These are phyloP conservation scores for Parafenestella ontariensis DNA, from an alignment of 2,329 filamentous ascomycete genomes.

Conservation along the genomic window DNA sequence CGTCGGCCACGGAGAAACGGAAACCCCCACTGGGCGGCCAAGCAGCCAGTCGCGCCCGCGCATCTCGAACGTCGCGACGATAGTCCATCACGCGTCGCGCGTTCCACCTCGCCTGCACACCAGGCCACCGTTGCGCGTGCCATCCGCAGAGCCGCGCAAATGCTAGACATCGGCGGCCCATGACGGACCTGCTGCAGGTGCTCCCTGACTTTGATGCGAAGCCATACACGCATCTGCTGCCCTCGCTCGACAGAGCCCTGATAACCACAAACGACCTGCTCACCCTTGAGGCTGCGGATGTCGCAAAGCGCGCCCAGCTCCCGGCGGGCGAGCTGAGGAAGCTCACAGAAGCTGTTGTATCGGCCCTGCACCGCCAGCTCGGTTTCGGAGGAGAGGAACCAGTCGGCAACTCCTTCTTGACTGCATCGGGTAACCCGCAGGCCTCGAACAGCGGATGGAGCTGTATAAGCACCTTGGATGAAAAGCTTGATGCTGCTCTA, in stretches of 20 bases:
- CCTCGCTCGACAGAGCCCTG: constrained; percentile 77
- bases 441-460: constrained; percentile 52
- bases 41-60: neutral
- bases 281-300: constrained; percentile 79
- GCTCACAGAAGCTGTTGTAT: constrained; percentile 71
- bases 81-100: neutral
- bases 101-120: neutral
- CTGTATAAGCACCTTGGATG: constrained; percentile 81
- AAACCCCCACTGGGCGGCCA: constrained; percentile 7
- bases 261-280: constrained; percentile 85
- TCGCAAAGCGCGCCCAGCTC: constrained; percentile 84
- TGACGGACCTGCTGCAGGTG: constrained; percentile 86
- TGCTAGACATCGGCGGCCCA: constrained; percentile 50
- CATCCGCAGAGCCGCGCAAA: constrained; percentile 45
- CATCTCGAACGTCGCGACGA: neutral
- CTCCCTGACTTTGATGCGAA: constrained; percentile 79
- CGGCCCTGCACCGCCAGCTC: constrained; percentile 70
- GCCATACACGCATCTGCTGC: constrained; percentile 76
- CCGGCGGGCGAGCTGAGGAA: constrained; percentile 81
- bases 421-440: constrained; percentile 12
- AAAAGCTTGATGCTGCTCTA: constrained; percentile 72
- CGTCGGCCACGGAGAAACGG: constrained; percentile 31
- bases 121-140: constrained; percentile 23
- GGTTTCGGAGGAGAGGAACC: constrained; percentile 48
- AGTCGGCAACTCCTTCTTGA: constrained; percentile 20